phyloP scores from a whole-genome alignment of 306 rosid genomes.

The Acacia crassicarpa region DNA sequence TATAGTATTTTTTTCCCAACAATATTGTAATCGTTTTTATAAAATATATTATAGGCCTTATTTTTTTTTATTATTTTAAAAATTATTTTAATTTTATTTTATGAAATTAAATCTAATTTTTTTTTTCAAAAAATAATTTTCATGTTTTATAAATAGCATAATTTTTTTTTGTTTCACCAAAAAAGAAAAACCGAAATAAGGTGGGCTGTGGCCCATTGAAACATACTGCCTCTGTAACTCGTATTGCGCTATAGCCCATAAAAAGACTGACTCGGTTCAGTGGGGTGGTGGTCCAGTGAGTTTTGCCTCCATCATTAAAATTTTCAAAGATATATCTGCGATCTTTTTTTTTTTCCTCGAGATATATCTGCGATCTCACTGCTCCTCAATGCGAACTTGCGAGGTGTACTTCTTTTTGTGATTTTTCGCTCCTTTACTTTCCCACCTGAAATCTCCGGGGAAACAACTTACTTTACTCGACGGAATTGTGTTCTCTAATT shows the following conservation, averaged over 20 bases:
- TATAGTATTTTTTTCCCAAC: background rate
- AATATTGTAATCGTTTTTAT: background rate
- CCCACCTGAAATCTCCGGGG: background rate
- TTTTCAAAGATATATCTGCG: slow-evolving; percentile 18
- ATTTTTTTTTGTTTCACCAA: background rate
- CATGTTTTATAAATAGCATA: too few relatives aligned
- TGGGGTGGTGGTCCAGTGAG: background rate
- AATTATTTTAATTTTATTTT: too few relatives aligned
- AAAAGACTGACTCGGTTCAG: background rate
- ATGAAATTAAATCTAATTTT: too few relatives aligned
- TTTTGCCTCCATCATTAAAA: slow-evolving; percentile 32
- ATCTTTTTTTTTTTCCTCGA: too few relatives aligned
- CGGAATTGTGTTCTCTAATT: background rate
- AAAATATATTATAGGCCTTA: background rate
- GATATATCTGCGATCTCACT: background rate
- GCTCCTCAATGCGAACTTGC: background rate
- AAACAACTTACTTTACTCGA: background rate
- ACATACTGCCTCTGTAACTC: background rate
- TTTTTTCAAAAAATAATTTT: too few relatives aligned
- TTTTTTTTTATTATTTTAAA: too few relatives aligned
- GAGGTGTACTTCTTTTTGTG: background rate
- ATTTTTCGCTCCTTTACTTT: background rate
- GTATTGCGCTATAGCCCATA: background rate
- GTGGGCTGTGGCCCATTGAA: background rate
- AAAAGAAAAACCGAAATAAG: background rate